Base-by-base conservation (phyloP, 768 basidiomycete species). In the Holtermannia corniformis region DNA sequence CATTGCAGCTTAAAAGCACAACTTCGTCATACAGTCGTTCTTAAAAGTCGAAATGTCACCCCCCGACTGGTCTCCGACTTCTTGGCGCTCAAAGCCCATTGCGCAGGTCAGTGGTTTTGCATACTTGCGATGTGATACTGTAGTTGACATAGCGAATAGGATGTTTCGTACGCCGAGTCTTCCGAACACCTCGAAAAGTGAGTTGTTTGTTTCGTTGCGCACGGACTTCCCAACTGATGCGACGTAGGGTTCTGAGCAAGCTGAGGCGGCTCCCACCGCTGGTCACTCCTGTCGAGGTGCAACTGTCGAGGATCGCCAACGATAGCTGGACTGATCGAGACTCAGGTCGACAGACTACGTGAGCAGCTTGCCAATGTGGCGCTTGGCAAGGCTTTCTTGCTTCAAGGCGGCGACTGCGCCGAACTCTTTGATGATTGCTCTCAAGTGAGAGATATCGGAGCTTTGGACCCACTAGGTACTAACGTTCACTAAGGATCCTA, bases 371-470 rank as follows among this genome's bases (percentile, higher is more conserved):
- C 78, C 27, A 81, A 81, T 28, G 90, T 92, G 2, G 85, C 95
- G 61, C 78, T 78, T 19, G 87, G 88, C 57, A 82, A 92, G 63
- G 90, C 89, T 0, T 97, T 99, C 73, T 77, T 99, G 32, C 79
- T 99, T 2, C 95, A 99, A 57, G 95, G 95, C 0, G 95, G 95
- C 1, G 95, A 99, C 65, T 99, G 95, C 63, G 91, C 89, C n/a
- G 88, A 92, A 72, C 85, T 87, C 69, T 92, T 93, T 64, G 85
- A 87, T 61, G 88, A 87, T 0, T 91, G 88, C 68, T 89, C 86
- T 0, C 81, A 87, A 57, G 87, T 87, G 67, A 62, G 79, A 76
- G 37, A 21, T 27, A 5, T 12, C 14, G 5, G 19, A 21, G 12
- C 42, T n/a, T 4, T 5, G 16, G n/a, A n/a, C n/a, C n/a, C 22